Percentiles rank a stretch among this genome's conserved stretches.
phyloP scores from a whole-genome alignment of 129 eudicot genomes.

The Deinandra increscens region DNA sequence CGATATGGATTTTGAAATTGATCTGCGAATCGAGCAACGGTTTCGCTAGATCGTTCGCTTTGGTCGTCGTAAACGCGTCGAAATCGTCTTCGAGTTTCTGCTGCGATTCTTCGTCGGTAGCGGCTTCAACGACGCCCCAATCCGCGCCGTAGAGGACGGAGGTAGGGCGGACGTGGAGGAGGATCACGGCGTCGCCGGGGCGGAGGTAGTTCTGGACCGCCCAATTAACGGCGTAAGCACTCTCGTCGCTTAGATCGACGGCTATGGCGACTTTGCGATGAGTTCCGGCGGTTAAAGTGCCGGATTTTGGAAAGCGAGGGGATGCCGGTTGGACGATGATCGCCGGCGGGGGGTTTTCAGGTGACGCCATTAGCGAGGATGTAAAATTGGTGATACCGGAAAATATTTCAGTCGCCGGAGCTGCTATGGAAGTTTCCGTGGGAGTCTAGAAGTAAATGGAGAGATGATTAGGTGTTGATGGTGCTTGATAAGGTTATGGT shows the following conservation, averaged over 20 bases:
- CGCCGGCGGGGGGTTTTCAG: slow-evolving; percentile 42
- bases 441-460: slow-evolving; percentile 27
- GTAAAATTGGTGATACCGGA: neutral
- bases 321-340: slow-evolving; percentile 58
- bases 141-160: slow-evolving; percentile 84
- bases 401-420: neutral
- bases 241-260: slow-evolving; percentile 79
- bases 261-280: slow-evolving; percentile 70
- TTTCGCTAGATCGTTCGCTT: slow-evolving; percentile 57
- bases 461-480: slow-evolving; percentile 9
- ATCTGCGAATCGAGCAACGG: slow-evolving; percentile 55
- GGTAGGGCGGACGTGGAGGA: slow-evolving; percentile 82
- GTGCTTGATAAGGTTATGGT: slow-evolving; percentile 30
- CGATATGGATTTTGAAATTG: slow-evolving; percentile 68
- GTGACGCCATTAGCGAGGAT: slow-evolving; percentile 28
- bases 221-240: slow-evolving; percentile 80
- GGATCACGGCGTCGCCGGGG: slow-evolving; percentile 67
- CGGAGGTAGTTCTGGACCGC: slow-evolving; percentile 81
- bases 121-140: slow-evolving; percentile 50
- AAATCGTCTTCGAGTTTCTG: slow-evolving; percentile 65
- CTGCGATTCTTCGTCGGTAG: slow-evolving; percentile 43
- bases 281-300: slow-evolving; percentile 42
- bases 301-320: slow-evolving; percentile 54
- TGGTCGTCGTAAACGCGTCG: slow-evolving; percentile 44
- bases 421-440: slow-evolving; percentile 1